Evolutionary conservation across 306 rosid genomes (phyloP).

Genomic region (Crotalaria pallida): DNA sequence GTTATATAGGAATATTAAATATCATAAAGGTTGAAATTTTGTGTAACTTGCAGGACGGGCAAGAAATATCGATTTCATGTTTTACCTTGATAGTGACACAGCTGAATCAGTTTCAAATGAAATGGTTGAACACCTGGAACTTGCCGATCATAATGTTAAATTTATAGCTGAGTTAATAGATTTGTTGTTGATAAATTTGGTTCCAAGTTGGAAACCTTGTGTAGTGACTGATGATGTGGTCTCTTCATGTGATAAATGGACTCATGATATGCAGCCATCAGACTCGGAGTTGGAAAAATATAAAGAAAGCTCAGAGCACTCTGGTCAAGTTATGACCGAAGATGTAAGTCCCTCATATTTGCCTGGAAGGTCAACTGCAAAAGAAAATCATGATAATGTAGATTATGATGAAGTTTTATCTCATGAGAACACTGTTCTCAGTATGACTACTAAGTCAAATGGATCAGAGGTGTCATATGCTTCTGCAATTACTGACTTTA

Average conservation of each 20-base stretch:
- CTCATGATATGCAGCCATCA: neutral
- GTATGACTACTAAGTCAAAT: neutral
- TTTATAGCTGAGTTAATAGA: slow-evolving; percentile 44
- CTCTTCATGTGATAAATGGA: slow-evolving; percentile 7
- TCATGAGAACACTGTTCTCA: neutral
- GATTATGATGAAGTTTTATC: slow-evolving; percentile 13
- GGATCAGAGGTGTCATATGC: slow-evolving; percentile 24
- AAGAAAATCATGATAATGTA: slow-evolving; percentile 6
- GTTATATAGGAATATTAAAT: too few relatives aligned
- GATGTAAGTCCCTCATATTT: slow-evolving; percentile 1
- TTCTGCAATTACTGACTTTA: slow-evolving; percentile 25
- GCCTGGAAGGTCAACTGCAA: neutral
- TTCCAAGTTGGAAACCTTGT: slow-evolving; percentile 41
- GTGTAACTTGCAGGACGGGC: slow-evolving; percentile 30
- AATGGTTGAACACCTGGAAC: slow-evolving; percentile 46
- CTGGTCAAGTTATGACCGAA: neutral
- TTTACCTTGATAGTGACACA: slow-evolving; percentile 38
- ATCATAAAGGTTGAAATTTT: neutral
- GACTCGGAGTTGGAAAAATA: slow-evolving; percentile 7
- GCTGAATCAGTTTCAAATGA: slow-evolving; percentile 43
- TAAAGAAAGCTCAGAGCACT: neutral
- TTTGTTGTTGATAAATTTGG: slow-evolving; percentile 28
- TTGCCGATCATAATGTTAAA: slow-evolving; percentile 30
- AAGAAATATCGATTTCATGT: slow-evolving; percentile 37
- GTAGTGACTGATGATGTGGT: slow-evolving; percentile 28